Base-by-base conservation (phyloP, 176 grass and related monocot species). In the Avena insularis region DNA sequence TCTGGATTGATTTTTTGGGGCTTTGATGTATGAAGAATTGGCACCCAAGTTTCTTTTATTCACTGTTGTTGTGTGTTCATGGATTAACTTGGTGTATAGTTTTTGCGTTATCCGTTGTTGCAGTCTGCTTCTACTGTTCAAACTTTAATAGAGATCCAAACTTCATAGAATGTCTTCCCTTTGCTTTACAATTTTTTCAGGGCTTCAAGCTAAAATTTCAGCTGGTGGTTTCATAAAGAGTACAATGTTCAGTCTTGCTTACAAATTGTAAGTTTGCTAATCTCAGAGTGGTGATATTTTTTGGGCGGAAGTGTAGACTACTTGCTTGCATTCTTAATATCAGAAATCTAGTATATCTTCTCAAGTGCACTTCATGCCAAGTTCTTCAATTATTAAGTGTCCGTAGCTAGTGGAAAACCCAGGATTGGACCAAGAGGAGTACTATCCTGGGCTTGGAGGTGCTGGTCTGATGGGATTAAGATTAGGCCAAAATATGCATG, bases 211-310 rank as follows among this genome's bases (percentile, higher is more conserved):
- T 69, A 99, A 96, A 90, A 93, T 96, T 81, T 93, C 89, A 5
- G 88, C 92, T 46, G 94, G 97, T 68, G 92, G 97, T 72, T 59
- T 96, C 40, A 29, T 96, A 86, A 99, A 93, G 90, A 89, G 90
- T 19, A 92, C 90, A 67, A 75, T 99, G 67, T 99, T 99, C 84
- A 87, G 86, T 83, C 67, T 96, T 93, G 90, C 97, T 90, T 99
- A 93, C 82, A 90, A 88, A 90, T 91, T 82, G 97, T 99, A 92
- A 99, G 94, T 86, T 88, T 57, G 40, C 76, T 73, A 25, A 25
- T 10, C 64, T 71, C 63, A 71, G 7, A 51, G 20, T 29, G 21
- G n/a, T 43, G 8, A 9, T 48, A 53, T 48, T 80, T 80, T 63
- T 48, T 78, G 13, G 33, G 68, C 74, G 33, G 50, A 45, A 79